phyloP scores from a whole-genome alignment of 225 moss, liverwort and hornwort species.

The Pseudisothecium myosuroides region DNA sequence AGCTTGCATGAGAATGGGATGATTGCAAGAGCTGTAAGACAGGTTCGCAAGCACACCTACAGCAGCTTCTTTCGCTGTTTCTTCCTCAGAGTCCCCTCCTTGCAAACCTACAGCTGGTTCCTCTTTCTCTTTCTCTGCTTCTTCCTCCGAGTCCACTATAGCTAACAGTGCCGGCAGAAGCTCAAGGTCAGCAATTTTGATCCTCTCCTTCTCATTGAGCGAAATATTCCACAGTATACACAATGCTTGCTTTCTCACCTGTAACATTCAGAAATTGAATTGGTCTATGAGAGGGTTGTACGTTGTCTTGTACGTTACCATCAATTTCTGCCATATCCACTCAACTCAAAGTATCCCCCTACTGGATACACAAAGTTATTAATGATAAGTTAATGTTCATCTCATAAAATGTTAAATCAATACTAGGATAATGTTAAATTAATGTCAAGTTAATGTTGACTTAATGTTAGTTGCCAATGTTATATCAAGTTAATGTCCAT shows the following conservation, averaged over 20 bases:
- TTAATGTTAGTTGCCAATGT: neutral
- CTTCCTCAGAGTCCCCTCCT: slow-evolving; percentile 29
- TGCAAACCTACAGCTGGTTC: slow-evolving; percentile 49
- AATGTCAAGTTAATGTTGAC: neutral
- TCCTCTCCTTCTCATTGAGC: slow-evolving; percentile 49
- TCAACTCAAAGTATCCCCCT: neutral
- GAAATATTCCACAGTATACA: slow-evolving; percentile 77
- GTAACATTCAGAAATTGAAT: neutral
- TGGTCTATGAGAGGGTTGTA: neutral
- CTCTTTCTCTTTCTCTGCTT: slow-evolving; percentile 9
- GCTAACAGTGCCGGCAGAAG: slow-evolving; percentile 47
- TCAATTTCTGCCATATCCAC: neutral
- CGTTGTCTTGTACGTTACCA: neutral
- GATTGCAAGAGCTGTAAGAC: slow-evolving; percentile 40
- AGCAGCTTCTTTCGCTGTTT: slow-evolving; percentile 66
- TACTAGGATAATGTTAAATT: neutral
- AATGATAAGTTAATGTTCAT: neutral
- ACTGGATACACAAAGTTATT: neutral
- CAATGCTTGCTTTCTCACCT: slow-evolving; percentile 72
- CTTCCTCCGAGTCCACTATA: slow-evolving; percentile 40
- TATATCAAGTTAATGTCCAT: neutral
- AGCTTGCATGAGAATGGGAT: slow-evolving; percentile 41
- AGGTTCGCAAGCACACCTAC: slow-evolving; percentile 72
- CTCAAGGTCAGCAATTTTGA: slow-evolving; percentile 54
- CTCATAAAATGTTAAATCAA: neutral